phyloP scores from a whole-genome alignment of 345 rosid genomes.

The Mallotus nudiflorus region DNA sequence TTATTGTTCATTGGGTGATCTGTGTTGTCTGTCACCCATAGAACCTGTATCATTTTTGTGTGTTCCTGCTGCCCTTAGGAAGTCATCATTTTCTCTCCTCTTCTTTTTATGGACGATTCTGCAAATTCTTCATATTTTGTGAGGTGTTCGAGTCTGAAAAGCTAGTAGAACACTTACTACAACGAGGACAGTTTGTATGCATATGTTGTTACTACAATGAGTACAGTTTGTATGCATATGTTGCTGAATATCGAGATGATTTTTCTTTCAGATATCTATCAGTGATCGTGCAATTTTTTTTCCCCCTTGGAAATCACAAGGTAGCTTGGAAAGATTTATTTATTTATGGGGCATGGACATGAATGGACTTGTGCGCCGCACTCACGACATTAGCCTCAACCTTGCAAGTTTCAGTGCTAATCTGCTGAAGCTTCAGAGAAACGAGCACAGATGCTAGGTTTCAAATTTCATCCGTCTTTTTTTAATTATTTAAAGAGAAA shows the following conservation, averaged over 20 bases:
- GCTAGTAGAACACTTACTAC: slow-evolving; percentile 12
- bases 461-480: too few relatives aligned
- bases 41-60: slow-evolving; percentile 27
- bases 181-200: slow-evolving; percentile 23
- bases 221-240: slow-evolving; percentile 22
- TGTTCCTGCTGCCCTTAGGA: slow-evolving; percentile 15
- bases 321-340: too few relatives aligned
- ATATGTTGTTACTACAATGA: slow-evolving; percentile 17
- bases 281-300: too few relatives aligned
- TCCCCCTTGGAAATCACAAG: too few relatives aligned
- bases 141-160: slow-evolving; percentile 25
- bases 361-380: too few relatives aligned
- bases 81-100: slow-evolving; percentile 13
- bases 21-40: slow-evolving; percentile 11
- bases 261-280: neutral
- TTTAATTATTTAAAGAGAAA: too few relatives aligned
- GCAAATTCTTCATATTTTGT: slow-evolving; percentile 16
- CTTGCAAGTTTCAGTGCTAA: too few relatives aligned
- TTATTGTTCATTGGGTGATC: slow-evolving; percentile 19
- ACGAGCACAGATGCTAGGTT: too few relatives aligned
- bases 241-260: slow-evolving; percentile 11
- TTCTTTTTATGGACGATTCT: slow-evolving; percentile 26
- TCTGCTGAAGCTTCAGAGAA: too few relatives aligned
- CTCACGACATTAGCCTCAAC: too few relatives aligned
- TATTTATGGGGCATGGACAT: too few relatives aligned